Evolutionary conservation across 2,329 filamentous ascomycete species (phyloP).

Genomic region (Aspergillus luchuensis): DNA sequence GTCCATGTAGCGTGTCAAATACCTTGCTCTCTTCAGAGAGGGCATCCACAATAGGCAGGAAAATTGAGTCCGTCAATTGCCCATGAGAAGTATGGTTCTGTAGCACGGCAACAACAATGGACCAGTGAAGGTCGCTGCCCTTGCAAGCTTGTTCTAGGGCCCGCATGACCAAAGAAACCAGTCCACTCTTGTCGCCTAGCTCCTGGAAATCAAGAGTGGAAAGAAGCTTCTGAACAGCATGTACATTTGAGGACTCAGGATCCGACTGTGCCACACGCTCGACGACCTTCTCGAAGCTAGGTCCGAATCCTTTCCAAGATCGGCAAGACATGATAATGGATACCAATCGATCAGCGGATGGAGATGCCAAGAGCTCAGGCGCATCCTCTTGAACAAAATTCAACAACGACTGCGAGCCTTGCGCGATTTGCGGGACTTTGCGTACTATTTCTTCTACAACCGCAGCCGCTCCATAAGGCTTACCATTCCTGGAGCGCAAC

Average conservation of each 20-base stretch:
- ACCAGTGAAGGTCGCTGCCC: conserved; percentile 42
- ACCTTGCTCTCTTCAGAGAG: conserved; percentile 43
- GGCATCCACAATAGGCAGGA: conserved; percentile 42
- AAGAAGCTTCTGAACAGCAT: conserved; percentile 43
- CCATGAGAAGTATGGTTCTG: conserved; percentile 40
- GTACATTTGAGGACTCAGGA: conserved; percentile 33
- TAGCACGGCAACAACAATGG: conserved; percentile 41
- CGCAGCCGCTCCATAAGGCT: conserved; percentile 66
- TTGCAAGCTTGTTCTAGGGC: conserved; percentile 39
- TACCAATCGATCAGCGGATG: conserved; percentile 68
- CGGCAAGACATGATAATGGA: conserved; percentile 64
- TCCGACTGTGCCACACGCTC: conserved; percentile 37
- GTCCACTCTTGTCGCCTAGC: conserved; percentile 35
- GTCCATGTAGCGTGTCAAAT: conserved; percentile 45
- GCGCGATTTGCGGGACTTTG: conserved; percentile 45
- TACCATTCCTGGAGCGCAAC: conserved; percentile 60
- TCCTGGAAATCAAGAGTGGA: conserved; percentile 42
- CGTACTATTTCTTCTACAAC: conserved; percentile 57
- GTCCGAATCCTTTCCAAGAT: conserved; percentile 43
- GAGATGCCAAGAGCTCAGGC: conserved; percentile 63
- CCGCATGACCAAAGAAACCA: conserved; percentile 39
- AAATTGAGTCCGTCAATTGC: conserved; percentile 38
- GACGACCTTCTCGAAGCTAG: conserved; percentile 42
- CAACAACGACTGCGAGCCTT: conserved; percentile 47
- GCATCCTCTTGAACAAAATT: conserved; percentile 60